Evolutionary conservation across 768 basidiomycete species (phyloP).

Genomic region (Hericium erinaceus): DNA sequence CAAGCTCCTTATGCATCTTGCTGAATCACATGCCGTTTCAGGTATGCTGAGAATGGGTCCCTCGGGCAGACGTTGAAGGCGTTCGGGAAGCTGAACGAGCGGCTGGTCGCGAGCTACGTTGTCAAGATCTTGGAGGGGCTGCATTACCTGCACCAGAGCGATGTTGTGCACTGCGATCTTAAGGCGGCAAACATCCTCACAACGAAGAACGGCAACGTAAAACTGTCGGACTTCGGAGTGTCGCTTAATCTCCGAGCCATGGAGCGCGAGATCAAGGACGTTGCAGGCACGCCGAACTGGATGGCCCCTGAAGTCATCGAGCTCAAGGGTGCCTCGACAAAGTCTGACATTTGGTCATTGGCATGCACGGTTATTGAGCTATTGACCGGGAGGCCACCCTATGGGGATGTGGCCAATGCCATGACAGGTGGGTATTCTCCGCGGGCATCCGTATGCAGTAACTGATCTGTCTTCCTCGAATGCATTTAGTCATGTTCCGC

Average conservation of each 20-base stretch:
- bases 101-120: conserved; percentile 85
- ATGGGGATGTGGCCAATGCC: conserved; percentile 78
- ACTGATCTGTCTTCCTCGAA: conserved; percentile 1
- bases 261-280: conserved; percentile 75
- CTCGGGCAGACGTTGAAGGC: conserved; percentile 87
- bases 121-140: conserved; percentile 95
- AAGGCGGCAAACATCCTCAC: conserved; percentile 99
- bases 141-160: conserved; percentile 80
- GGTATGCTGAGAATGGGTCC: conserved; percentile 95
- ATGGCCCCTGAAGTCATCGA: conserved; percentile 99
- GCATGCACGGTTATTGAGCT: conserved; percentile 94
- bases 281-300: conserved; percentile 96
- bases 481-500: conserved; percentile 77
- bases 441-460: neutral
- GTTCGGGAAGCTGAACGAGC: conserved; percentile 90
- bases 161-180: conserved; percentile 95
- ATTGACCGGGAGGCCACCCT: conserved; percentile 86
- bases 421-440: conserved; percentile 61
- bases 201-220: conserved; percentile 95
- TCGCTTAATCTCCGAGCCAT: conserved; percentile 91
- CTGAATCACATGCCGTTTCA: conserved; percentile 25
- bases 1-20: conserved; percentile 1
- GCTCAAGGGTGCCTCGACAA: conserved; percentile 86
- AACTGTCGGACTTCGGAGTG: conserved; percentile 95
- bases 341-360: conserved; percentile 93